A percentile compares a stretch with the other conserved stretches of the same genome.
phyloP scores from a whole-genome alignment of 2,329 filamentous ascomycete species.

The Neospermospora avenae region DNA sequence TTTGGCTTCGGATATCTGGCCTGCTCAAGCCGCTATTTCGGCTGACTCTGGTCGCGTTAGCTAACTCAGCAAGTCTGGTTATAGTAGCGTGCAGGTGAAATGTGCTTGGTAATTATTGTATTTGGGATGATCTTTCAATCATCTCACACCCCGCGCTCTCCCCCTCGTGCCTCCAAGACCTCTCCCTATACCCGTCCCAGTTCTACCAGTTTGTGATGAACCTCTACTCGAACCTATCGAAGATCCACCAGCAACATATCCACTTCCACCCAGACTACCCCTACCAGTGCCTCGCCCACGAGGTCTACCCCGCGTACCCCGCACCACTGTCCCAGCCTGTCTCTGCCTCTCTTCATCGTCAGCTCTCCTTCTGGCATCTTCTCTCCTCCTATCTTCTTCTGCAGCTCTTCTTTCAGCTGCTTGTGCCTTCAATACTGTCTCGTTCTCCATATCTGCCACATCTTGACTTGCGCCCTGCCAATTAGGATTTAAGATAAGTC shows the following conservation, averaged over 20 bases:
- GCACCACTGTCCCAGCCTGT: slow-evolving; percentile 39
- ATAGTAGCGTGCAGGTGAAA: neutral
- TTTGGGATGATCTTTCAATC: neutral
- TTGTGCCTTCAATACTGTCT: slow-evolving; percentile 69
- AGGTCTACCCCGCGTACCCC: slow-evolving; percentile 34
- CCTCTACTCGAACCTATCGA: slow-evolving; percentile 22
- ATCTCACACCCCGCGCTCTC: slow-evolving; percentile 48
- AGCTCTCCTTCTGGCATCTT: slow-evolving; percentile 61
- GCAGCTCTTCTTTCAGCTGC: slow-evolving; percentile 72
- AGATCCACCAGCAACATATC: slow-evolving; percentile 23
- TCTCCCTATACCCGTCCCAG: slow-evolving; percentile 44
- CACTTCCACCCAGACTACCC: slow-evolving; percentile 22
- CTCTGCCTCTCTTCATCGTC: slow-evolving; percentile 55
- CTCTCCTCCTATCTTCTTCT: slow-evolving; percentile 75
- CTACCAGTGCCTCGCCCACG: slow-evolving; percentile 29
- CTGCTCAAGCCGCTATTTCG: neutral
- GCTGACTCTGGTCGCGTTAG: neutral
- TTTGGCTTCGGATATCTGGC: neutral
- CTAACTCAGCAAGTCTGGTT: neutral
- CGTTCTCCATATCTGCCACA: slow-evolving; percentile 79
- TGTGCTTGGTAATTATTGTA: neutral
- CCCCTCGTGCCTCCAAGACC: slow-evolving; percentile 49
- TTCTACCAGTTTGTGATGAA: slow-evolving; percentile 35
- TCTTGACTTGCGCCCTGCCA: slow-evolving; percentile 92
- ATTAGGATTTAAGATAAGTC: slow-evolving; percentile 78